Percentiles rank a stretch among this genome's conserved stretches.
These are phyloP conservation scores for Cerioporus squamosus DNA, from an alignment of 1,284 basidiomycete genomes.

Conservation along the genomic window DNA sequence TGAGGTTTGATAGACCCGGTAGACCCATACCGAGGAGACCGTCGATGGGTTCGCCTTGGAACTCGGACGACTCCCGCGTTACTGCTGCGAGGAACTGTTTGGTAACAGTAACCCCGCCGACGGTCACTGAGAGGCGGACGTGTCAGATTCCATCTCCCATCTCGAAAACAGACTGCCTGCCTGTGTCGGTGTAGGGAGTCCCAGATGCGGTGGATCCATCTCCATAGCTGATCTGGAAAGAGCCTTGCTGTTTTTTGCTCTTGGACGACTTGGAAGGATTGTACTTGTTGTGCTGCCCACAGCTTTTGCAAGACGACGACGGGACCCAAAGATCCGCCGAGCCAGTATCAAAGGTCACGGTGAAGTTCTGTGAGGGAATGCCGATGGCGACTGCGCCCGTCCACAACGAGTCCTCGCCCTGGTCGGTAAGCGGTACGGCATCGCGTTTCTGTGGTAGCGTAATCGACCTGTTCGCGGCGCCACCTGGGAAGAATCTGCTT, in stretches of 20 bases:
- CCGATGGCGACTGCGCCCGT: constrained; percentile 27
- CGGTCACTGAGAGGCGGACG: constrained; percentile 1
- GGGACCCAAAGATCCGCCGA: constrained; percentile 34
- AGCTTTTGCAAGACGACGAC: constrained; percentile 24
- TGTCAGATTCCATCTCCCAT: not conserved
- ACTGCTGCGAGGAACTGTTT: constrained; percentile 25
- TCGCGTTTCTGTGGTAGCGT: constrained; percentile 7
- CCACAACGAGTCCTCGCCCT: constrained; percentile 23
- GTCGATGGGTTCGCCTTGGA: constrained; percentile 19
- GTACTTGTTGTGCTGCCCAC: constrained; percentile 30
- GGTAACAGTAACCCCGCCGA: constrained; percentile 27
- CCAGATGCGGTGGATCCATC: constrained; percentile 58
- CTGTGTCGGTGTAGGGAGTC: constrained; percentile 53
- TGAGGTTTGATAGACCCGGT: constrained; percentile 21
- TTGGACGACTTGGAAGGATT: constrained; percentile 42
- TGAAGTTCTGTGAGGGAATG: constrained; percentile 24
- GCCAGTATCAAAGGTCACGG: constrained; percentile 34
- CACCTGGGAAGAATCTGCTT: constrained; percentile 4
- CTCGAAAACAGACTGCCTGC: constrained; percentile 17
- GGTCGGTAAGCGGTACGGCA: constrained; percentile 20
- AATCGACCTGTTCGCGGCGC: constrained; percentile 12
- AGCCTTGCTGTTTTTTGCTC: constrained; percentile 32
- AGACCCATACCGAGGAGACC: constrained; percentile 33
- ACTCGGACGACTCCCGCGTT: constrained; percentile 16
- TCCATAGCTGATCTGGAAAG: constrained; percentile 54